Evolutionary conservation across 495 filamentous ascomycete genomes (phyloP).

Genomic region (Hyaloscypha variabilis): DNA sequence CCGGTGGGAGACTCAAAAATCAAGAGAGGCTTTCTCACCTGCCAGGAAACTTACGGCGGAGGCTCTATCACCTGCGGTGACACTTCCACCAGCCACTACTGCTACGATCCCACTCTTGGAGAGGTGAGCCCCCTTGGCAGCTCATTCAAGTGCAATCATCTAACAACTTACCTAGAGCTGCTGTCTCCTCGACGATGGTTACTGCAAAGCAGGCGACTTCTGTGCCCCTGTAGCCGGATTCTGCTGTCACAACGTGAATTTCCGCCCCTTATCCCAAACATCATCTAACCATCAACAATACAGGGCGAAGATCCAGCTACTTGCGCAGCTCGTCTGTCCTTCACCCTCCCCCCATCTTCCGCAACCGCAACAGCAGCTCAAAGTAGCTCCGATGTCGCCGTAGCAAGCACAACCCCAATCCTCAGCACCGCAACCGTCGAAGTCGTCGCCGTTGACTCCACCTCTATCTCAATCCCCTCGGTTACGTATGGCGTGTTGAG

Average conservation of each 20-base stretch:
- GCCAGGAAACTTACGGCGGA: constrained; percentile 18
- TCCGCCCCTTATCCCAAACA: neutral
- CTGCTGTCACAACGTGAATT: constrained; percentile 21
- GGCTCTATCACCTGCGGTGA: constrained; percentile 18
- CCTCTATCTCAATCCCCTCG: neutral
- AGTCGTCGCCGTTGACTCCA: neutral
- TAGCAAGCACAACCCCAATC: neutral
- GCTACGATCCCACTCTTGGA: constrained; percentile 23
- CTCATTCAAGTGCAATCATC: neutral
- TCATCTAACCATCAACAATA: neutral
- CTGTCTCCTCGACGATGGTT: constrained; percentile 22
- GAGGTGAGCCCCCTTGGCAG: neutral
- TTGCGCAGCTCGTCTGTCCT: constrained; percentile 8
- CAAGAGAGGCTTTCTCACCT: constrained; percentile 11
- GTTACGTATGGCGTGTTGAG: neutral
- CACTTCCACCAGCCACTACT: constrained; percentile 8
- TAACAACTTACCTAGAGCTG: constrained; percentile 9
- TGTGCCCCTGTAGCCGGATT: constrained; percentile 20
- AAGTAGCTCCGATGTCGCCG: neutral
- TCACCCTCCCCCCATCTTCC: constrained; percentile 13
- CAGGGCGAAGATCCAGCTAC: constrained; percentile 13
- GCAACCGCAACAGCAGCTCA: neutral
- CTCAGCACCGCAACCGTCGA: neutral
- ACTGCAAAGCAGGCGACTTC: constrained; percentile 18
- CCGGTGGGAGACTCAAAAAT: neutral